phyloP scores from a whole-genome alignment of 345 rosid genomes.

The Pistacia vera region DNA sequence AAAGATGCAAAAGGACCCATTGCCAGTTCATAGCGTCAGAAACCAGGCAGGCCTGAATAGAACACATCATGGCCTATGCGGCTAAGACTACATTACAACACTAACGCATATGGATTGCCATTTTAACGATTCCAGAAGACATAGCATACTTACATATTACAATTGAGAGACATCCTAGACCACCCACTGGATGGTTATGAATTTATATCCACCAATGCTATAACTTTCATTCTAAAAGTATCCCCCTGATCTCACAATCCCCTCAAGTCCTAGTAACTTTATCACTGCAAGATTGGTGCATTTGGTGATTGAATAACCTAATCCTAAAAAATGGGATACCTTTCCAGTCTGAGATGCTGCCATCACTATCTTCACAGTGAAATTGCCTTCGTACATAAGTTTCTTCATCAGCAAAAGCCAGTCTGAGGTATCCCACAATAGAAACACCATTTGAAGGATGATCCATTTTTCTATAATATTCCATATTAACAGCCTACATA shows the following conservation, averaged over 20 bases:
- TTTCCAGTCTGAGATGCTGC: slow-evolving; percentile 57
- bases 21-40: background rate
- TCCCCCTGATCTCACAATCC: background rate
- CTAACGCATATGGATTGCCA: background rate
- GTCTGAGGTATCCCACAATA: slow-evolving; percentile 81
- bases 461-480: slow-evolving; percentile 64
- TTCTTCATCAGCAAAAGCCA: slow-evolving; percentile 81
- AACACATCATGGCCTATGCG: background rate
- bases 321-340: slow-evolving; percentile 40
- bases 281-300: background rate
- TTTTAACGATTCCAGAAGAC: background rate
- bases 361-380: slow-evolving; percentile 57
- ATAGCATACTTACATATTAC: background rate
- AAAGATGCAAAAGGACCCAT: background rate
- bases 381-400: slow-evolving; percentile 66
- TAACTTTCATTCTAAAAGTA: background rate
- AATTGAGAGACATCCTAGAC: background rate
- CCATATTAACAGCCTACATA: slow-evolving; percentile 56
- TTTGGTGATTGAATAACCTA: background rate
- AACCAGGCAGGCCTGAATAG: background rate
- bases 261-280: slow-evolving; percentile 2
- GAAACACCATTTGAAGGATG: slow-evolving; percentile 91
- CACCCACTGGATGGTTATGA: background rate
- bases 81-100: background rate
- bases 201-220: background rate